Percentiles rank a stretch among this genome's conserved stretches.
These are phyloP conservation scores for Sporothrix pseudoabietina DNA, from an alignment of 2,329 filamentous ascomycete genomes.

Conservation along the genomic window DNA sequence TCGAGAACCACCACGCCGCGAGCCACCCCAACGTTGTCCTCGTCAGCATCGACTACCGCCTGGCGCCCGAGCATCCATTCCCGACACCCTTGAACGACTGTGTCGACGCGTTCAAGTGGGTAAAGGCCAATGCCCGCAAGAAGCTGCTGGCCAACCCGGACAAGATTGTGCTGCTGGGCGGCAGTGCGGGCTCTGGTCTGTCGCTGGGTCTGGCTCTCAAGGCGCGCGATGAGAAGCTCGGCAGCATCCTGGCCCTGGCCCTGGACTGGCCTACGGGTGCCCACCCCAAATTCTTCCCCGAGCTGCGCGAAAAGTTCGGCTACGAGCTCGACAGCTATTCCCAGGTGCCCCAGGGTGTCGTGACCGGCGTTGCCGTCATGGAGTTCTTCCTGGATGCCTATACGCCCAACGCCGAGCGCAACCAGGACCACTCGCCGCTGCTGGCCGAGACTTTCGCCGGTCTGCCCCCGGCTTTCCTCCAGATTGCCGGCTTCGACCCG, in stretches of 20 bases:
- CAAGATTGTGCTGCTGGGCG: slow-evolving; percentile 50
- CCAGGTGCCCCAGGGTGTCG: slow-evolving; percentile 41
- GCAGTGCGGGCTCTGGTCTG: slow-evolving; percentile 52
- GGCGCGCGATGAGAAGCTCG: slow-evolving; percentile 41
- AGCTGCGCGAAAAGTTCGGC: slow-evolving; percentile 35
- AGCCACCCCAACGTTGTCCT: slow-evolving; percentile 42
- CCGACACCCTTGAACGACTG: slow-evolving; percentile 54
- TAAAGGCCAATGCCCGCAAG: slow-evolving; percentile 50
- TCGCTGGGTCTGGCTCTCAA: slow-evolving; percentile 39
- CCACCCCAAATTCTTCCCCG: slow-evolving; percentile 44
- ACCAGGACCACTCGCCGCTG: slow-evolving; percentile 41
- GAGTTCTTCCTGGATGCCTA: slow-evolving; percentile 45
- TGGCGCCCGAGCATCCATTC: slow-evolving; percentile 54
- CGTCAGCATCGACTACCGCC: slow-evolving; percentile 45
- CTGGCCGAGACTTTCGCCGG: slow-evolving; percentile 40
- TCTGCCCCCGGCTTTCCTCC: slow-evolving; percentile 43
- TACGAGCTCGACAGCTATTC: slow-evolving; percentile 44
- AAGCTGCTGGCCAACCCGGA: slow-evolving; percentile 43
- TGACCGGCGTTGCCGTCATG: slow-evolving; percentile 39
- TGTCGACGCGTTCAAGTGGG: slow-evolving; percentile 52
- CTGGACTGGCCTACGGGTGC: slow-evolving; percentile 44
- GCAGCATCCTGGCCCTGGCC: slow-evolving; percentile 42
- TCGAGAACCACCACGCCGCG: slow-evolving; percentile 44
- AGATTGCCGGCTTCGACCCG: slow-evolving; percentile 43
- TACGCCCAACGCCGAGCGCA: slow-evolving; percentile 38